A percentile compares a stretch with the other conserved stretches of the same genome.
phyloP scores from a whole-genome alignment of 805 yeast genomes.

The Wickerhamomyces queroliae region DNA sequence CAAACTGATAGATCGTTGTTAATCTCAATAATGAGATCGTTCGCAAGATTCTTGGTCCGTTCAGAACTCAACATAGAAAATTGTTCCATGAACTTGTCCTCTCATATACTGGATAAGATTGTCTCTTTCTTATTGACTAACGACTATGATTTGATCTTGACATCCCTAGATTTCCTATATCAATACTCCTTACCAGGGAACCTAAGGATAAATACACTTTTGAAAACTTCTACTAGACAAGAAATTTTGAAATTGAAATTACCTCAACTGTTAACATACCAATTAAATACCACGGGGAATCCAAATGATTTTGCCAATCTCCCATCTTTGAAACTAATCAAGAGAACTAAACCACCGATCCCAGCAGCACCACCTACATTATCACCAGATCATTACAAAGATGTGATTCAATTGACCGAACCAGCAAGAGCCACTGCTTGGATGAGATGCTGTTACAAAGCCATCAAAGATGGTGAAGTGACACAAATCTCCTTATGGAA shows the following conservation, averaged over 20 bases:
- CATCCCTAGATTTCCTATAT: slow-evolving; percentile 76
- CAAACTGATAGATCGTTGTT: slow-evolving; percentile 65
- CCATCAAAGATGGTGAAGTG: slow-evolving; percentile 72
- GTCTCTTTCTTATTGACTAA: slow-evolving; percentile 53
- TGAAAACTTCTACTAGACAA: slow-evolving; percentile 41
- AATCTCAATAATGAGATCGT: slow-evolving; percentile 64
- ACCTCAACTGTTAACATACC: slow-evolving; percentile 54
- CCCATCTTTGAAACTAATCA: slow-evolving; percentile 34
- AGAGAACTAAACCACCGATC: slow-evolving; percentile 54
- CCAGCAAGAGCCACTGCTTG: slow-evolving; percentile 91
- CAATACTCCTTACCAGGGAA: slow-evolving; percentile 68
- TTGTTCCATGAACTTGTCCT: slow-evolving; percentile 43
- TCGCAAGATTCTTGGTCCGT: slow-evolving; percentile 73
- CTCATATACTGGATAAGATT: slow-evolving; percentile 42
- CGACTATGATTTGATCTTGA: slow-evolving; percentile 65
- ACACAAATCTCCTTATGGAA: slow-evolving; percentile 96
- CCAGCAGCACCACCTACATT: slow-evolving; percentile 65
- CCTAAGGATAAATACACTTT: slow-evolving; percentile 46
- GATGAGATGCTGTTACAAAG: slow-evolving; percentile 89
- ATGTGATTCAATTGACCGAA: slow-evolving; percentile 64
- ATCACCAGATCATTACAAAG: slow-evolving; percentile 46
- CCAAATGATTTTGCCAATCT: slow-evolving; percentile 19
- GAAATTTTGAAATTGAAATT: slow-evolving; percentile 51
- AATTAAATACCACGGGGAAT: slow-evolving; percentile 32
- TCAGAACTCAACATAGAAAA: slow-evolving; percentile 41